A percentile compares a stretch with the other conserved stretches of the same genome.
Conservation (phyloP, 768 basidiomycete genomes). For the Kwoniella sp. region DNA sequence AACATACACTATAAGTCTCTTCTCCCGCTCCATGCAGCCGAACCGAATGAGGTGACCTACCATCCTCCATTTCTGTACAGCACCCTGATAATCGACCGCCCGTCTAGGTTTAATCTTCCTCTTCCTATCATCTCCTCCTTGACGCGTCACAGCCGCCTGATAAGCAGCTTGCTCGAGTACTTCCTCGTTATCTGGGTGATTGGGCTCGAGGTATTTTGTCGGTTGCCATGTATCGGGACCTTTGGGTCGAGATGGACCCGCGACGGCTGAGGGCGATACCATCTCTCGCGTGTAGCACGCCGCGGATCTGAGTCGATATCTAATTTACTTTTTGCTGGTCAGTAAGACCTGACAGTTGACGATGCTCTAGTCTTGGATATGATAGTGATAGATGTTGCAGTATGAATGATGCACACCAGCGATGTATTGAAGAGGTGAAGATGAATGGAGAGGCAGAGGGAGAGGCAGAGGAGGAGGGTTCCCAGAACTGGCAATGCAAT, state of each 20-base stretch:
- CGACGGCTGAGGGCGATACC: constrained; percentile 12
- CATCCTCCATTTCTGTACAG: constrained; percentile 79
- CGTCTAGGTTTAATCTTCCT: constrained; percentile 90
- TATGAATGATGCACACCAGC: no score
- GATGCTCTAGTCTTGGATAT: no score
- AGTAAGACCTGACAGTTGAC: background rate
- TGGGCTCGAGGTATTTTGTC: constrained; percentile 65
- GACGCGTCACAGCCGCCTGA: constrained; percentile 71
- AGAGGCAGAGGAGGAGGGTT: no score
- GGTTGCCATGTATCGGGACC: constrained; percentile 67
- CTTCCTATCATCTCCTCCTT: constrained; percentile 57
- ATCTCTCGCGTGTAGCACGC: background rate
- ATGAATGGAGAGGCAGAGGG: background rate
- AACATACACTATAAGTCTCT: background rate
- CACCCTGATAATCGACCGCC: constrained; percentile 93
- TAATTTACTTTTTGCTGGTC: no score
- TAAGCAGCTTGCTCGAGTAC: constrained; percentile 74
- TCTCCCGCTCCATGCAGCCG: background rate
- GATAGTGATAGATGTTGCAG: no score
- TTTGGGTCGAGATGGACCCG: constrained; percentile 41
- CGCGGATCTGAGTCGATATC: no score
- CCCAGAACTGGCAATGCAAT: no score
- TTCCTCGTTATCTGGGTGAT: constrained; percentile 75
- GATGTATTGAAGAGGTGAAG: no score
- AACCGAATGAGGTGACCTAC: constrained; percentile 59